These are phyloP conservation scores for Cryptomeria japonica DNA, from an alignment of 75 land plant species.

Conservation along the genomic window DNA sequence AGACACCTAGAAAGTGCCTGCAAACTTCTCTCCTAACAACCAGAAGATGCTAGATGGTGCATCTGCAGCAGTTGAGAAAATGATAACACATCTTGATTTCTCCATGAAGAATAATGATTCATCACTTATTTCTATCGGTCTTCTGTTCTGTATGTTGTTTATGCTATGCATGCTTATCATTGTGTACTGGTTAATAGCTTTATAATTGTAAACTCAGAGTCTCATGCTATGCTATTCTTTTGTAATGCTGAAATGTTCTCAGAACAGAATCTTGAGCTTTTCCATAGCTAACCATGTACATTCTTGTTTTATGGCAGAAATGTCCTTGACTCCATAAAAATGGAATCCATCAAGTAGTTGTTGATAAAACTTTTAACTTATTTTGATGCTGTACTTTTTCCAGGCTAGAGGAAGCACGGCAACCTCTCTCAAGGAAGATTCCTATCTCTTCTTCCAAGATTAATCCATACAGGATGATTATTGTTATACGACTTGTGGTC, in stretches of 20 bases:
- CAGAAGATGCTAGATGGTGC: no score
- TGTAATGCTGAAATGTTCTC: background rate
- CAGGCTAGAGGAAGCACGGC: slow-evolving; percentile 41
- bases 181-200: background rate
- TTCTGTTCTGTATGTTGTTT: background rate
- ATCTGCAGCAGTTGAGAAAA: no score
- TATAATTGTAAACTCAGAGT: no score
- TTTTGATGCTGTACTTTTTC: background rate
- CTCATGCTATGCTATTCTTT: background rate
- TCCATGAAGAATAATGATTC: background rate
- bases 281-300: background rate
- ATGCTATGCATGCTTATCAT: background rate
- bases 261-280: background rate
- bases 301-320: no score
- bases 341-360: background rate
- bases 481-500: slow-evolving; percentile 27
- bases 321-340: background rate
- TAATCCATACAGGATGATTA: slow-evolving; percentile 36
- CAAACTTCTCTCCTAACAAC: no score
- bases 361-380: background rate
- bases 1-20: no score
- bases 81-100: no score
- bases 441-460: slow-evolving; percentile 20
- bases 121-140: background rate
- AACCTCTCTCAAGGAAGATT: slow-evolving; percentile 34